Percentiles rank a stretch among this genome's conserved stretches.
Evolutionary conservation across 2,329 filamentous ascomycete genomes (phyloP).

Genomic region (Aspergillus texensis): DNA sequence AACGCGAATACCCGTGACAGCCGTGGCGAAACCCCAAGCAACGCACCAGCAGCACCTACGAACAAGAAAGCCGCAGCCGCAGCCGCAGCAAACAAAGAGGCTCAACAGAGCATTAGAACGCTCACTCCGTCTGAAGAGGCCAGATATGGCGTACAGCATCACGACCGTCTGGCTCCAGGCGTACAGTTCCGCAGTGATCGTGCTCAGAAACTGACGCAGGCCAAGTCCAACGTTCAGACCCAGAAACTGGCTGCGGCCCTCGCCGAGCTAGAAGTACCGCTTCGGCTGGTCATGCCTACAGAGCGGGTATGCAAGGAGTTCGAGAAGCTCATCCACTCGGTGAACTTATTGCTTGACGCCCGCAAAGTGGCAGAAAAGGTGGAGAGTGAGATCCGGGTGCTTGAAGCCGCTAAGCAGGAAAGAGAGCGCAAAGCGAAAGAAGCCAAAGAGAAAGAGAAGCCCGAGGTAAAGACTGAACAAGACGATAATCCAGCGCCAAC

Average conservation of each 20-base stretch:
- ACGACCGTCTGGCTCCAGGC: constrained; percentile 82
- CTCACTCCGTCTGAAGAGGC: constrained; percentile 75
- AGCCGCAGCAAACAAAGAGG: constrained; percentile 31
- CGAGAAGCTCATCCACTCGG: constrained; percentile 50
- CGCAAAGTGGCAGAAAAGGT: constrained; percentile 52
- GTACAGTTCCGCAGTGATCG: constrained; percentile 80
- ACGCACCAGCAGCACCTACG: constrained; percentile 22
- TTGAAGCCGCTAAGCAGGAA: constrained; percentile 46
- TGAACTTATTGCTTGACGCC: constrained; percentile 51
- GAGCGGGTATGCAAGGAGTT: constrained; percentile 54
- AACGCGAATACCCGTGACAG: constrained; percentile 38
- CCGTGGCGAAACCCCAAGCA: constrained; percentile 40
- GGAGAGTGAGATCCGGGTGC: constrained; percentile 50
- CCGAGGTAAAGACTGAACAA: constrained; percentile 39
- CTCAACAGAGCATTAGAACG: constrained; percentile 64
- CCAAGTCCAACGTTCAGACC: constrained; percentile 54
- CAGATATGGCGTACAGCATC: constrained; percentile 80
- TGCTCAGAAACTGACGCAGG: constrained; percentile 52
- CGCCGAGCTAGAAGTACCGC: constrained; percentile 50
- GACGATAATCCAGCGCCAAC: constrained; percentile 30
- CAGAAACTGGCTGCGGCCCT: constrained; percentile 52
- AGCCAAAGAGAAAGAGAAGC: constrained; percentile 30
- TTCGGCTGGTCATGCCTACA: constrained; percentile 53
- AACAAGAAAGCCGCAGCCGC: constrained; percentile 46
- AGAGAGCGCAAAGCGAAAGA: constrained; percentile 40